These are phyloP conservation scores for Auricularia sp. DNA, from an alignment of 768 basidiomycete species.

Conservation along the genomic window DNA sequence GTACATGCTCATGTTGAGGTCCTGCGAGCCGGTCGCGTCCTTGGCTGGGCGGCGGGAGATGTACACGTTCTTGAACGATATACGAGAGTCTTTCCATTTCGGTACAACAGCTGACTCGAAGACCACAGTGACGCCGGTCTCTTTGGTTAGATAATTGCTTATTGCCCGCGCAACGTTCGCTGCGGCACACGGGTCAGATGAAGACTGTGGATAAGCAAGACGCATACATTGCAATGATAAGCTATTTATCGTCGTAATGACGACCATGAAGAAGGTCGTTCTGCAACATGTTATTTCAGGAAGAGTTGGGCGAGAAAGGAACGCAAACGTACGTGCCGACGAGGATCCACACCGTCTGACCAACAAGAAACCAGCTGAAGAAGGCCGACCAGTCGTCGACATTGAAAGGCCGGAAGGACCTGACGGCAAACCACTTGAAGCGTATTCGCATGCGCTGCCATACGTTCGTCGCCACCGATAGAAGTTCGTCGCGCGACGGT, in stretches of 20 bases:
- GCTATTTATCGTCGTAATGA: conserved; percentile 85
- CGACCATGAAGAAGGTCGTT: conserved; percentile 91
- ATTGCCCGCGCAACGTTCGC: conserved; percentile 80
- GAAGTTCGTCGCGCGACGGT: conserved; percentile 83
- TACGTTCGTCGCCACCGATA: conserved; percentile 78
- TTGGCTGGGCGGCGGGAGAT: conserved; percentile 65
- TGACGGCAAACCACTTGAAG: conserved; percentile 97
- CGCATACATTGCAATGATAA: conserved; percentile 64
- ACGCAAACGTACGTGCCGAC: conserved; percentile 72
- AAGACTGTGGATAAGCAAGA: conserved; percentile 3
- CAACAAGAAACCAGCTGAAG: conserved; percentile 90
- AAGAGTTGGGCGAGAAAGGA: not conserved
- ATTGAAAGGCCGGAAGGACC: conserved; percentile 89
- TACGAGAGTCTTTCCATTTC: conserved; percentile 90
- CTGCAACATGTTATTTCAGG: conserved; percentile 28
- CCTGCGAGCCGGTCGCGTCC: conserved; percentile 9
- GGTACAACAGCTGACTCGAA: conserved; percentile 98
- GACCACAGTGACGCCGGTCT: conserved; percentile 88
- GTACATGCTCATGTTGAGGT: conserved; percentile 72
- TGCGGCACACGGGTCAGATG: conserved; percentile 19
- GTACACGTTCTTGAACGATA: conserved; percentile 96
- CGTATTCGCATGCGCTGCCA: conserved; percentile 82
- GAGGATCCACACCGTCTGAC: conserved; percentile 91
- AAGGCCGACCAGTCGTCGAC: conserved; percentile 97
- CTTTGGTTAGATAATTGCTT: conserved; percentile 85